These are phyloP conservation scores for Rhodotorula kratochvilovae DNA, from an alignment of 768 basidiomycete species.

Conservation along the genomic window DNA sequence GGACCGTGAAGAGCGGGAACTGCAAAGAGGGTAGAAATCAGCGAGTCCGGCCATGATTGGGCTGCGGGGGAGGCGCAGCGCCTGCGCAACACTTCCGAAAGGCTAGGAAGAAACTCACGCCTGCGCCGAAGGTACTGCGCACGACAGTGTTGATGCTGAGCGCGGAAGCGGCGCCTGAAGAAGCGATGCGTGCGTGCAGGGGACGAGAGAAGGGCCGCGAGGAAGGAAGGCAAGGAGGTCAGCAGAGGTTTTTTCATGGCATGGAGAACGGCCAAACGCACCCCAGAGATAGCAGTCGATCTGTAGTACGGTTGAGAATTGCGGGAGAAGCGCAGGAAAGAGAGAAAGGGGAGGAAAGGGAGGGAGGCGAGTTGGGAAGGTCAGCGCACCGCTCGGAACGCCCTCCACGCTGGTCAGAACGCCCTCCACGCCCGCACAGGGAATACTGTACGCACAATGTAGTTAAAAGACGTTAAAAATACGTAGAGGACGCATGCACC, in stretches of 20 bases:
- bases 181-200: too few relatives aligned
- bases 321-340: background rate
- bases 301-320: too few relatives aligned
- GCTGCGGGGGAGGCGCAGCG: too few relatives aligned
- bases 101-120: background rate
- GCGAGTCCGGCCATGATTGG: too few relatives aligned
- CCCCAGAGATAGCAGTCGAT: conserved; percentile 25
- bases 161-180: conserved; percentile 38
- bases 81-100: too few relatives aligned
- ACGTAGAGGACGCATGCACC: conserved; percentile 39
- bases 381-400: background rate
- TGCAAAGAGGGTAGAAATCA: too few relatives aligned
- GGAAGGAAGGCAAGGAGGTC: background rate
- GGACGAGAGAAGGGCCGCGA: background rate
- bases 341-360: background rate
- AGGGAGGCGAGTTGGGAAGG: background rate
- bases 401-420: too few relatives aligned
- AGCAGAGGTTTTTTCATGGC: background rate
- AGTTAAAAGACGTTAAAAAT: conserved; percentile 41
- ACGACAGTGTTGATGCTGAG: conserved; percentile 42
- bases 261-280: background rate
- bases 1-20: conserved; percentile 35
- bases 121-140: conserved; percentile 20
- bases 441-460: conserved; percentile 20
- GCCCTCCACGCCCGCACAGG: too few relatives aligned